phyloP scores from a whole-genome alignment of 1,139 yeast species.

The Nakaseomyces delphensis region DNA sequence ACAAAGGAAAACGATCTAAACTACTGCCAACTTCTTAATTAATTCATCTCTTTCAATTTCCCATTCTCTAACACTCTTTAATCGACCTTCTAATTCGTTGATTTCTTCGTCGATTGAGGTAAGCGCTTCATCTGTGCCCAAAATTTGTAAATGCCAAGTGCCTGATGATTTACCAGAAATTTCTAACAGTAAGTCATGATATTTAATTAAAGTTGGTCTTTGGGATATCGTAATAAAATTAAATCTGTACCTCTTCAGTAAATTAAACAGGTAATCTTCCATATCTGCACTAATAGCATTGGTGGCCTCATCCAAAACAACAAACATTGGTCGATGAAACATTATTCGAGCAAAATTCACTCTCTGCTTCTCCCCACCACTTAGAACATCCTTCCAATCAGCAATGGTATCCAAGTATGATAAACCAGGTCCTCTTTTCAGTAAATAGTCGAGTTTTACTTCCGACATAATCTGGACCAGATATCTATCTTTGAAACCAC shows the following conservation, averaged over 20 bases:
- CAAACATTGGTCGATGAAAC: constrained; percentile 73
- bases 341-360: constrained; percentile 81
- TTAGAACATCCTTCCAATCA: constrained; percentile 84
- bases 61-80: constrained; percentile 46
- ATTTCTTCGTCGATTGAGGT: constrained; percentile 60
- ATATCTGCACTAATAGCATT: constrained; percentile 89
- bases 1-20: constrained; percentile 9
- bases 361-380: constrained; percentile 95
- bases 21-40: constrained; percentile 19
- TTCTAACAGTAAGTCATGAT: constrained; percentile 69
- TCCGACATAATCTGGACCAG: constrained; percentile 59
- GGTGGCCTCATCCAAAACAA: constrained; percentile 85
- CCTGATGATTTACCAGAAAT: constrained; percentile 42
- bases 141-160: constrained; percentile 41
- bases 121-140: constrained; percentile 54
- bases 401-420: constrained; percentile 39
- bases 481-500: constrained; percentile 64
- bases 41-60: constrained; percentile 39
- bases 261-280: constrained; percentile 79
- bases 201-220: constrained; percentile 75
- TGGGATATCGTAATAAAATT: constrained; percentile 80
- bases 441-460: constrained; percentile 73
- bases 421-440: constrained; percentile 38
- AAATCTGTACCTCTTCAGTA: constrained; percentile 59
- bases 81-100: constrained; percentile 46